Evolutionary conservation across 352 stramenopile species (phyloP).

Genomic region (Phytophthora parvispora): DNA sequence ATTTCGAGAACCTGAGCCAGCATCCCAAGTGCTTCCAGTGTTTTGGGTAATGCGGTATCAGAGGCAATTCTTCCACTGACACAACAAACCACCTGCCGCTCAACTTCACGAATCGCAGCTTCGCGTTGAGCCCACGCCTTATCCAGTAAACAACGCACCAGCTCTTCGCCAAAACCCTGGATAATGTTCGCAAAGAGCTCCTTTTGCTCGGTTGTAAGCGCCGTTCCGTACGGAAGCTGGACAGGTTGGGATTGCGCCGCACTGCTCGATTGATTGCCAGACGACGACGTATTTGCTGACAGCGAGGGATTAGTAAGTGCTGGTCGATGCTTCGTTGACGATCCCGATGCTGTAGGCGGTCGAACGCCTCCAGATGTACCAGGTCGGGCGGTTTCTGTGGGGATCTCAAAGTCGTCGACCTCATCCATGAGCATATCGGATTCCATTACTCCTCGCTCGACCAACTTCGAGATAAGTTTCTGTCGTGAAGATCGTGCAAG

Average conservation of each 20-base stretch:
- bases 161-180: constrained; percentile 66
- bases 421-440: constrained; percentile 88
- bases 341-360: constrained; percentile 76
- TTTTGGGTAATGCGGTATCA: constrained; percentile 66
- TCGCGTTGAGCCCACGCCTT: constrained; percentile 86
- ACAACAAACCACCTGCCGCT: constrained; percentile 70
- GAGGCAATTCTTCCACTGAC: constrained; percentile 49
- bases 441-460: constrained; percentile 78
- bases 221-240: constrained; percentile 76
- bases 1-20: constrained; percentile 71
- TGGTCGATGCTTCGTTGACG: constrained; percentile 83
- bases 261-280: constrained; percentile 20
- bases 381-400: constrained; percentile 45
- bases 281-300: constrained; percentile 31
- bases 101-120: constrained; percentile 77
- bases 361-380: constrained; percentile 66
- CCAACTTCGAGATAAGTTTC: constrained; percentile 87
- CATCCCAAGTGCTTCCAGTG: constrained; percentile 64
- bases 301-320: constrained; percentile 67
- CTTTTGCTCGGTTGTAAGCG: constrained; percentile 72
- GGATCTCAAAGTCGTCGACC: constrained; percentile 83
- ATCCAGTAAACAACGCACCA: constrained; percentile 84
- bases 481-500: constrained; percentile 71
- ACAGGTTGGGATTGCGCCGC: constrained; percentile 38
- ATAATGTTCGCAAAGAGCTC: constrained; percentile 61